Evolutionary conservation across 352 stramenopile species (phyloP).

Genomic region (Peronospora farinosa): DNA sequence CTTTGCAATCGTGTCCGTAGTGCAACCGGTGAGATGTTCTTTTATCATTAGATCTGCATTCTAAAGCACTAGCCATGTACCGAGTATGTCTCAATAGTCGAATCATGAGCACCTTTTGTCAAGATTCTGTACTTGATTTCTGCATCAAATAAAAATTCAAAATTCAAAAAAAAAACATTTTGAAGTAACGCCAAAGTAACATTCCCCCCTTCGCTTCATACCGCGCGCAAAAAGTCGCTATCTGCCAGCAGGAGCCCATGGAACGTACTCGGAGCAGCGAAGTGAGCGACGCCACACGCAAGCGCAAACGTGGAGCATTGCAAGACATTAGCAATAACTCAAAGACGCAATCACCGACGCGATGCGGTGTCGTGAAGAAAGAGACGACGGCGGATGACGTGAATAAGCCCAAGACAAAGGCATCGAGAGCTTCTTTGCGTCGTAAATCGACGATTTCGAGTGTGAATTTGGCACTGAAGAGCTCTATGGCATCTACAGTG

Average conservation of each 20-base stretch:
- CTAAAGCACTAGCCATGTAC: no score
- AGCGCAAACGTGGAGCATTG: slow-evolving; percentile 69
- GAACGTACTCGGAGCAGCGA: slow-evolving; percentile 16
- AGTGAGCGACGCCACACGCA: slow-evolving; percentile 37
- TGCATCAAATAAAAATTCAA: slow-evolving; percentile 14
- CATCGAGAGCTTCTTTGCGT: slow-evolving; percentile 6
- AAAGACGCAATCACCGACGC: slow-evolving; percentile 11
- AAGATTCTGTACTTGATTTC: no score
- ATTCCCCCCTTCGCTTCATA: background rate
- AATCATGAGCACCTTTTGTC: no score
- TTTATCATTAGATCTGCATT: no score
- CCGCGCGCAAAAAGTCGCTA: slow-evolving; percentile 18
- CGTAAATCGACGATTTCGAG: slow-evolving; percentile 14
- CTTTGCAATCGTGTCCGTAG: no score
- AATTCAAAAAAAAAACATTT: slow-evolving; percentile 22
- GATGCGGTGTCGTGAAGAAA: slow-evolving; percentile 23
- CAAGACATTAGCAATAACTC: slow-evolving; percentile 79
- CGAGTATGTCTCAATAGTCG: no score
- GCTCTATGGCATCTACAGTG: slow-evolving; percentile 17
- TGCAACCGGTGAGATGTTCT: no score
- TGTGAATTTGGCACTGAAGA: slow-evolving; percentile 28
- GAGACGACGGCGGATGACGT: slow-evolving; percentile 1
- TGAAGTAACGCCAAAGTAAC: slow-evolving; percentile 12
- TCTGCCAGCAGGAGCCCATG: slow-evolving; percentile 11
- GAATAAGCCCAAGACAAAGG: slow-evolving; percentile 5